Percentiles rank a stretch among this genome's conserved stretches.
Conservation (phyloP, 257 asterid genomes). For the Lycium barbarum region DNA sequence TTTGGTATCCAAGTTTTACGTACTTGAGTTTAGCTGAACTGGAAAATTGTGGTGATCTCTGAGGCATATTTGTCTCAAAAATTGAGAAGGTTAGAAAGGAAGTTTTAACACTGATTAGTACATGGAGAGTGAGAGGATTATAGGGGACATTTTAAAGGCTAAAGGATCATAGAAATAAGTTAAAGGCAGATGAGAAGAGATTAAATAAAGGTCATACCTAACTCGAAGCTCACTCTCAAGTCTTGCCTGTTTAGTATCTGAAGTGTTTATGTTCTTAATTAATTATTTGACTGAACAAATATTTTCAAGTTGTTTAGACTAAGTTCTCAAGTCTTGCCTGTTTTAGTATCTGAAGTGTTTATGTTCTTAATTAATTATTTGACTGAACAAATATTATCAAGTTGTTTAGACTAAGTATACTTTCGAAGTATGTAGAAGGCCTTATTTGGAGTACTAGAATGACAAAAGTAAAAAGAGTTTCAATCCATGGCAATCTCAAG, state of each 20-base stretch:
- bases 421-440: conserved; percentile 3
- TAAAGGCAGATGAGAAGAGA: conserved; percentile 28
- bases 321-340: neutral
- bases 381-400: neutral
- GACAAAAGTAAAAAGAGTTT: neutral
- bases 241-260: conserved; percentile 19
- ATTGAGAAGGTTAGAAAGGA: neutral
- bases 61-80: conserved; percentile 29
- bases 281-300: neutral
- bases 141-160: neutral
- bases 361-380: neutral
- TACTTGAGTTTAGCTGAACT: conserved; percentile 30
- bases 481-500: neutral
- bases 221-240: conserved; percentile 20
- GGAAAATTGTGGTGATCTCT: too few relatives aligned
- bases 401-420: conserved; percentile 5
- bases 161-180: conserved; percentile 7
- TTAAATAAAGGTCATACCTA: conserved; percentile 28
- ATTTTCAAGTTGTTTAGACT: neutral
- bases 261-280: neutral
- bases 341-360: too few relatives aligned
- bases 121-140: neutral
- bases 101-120: neutral
- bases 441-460: neutral
- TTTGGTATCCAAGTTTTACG: conserved; percentile 36